A percentile compares a stretch with the other conserved stretches of the same genome.
These are phyloP conservation scores for Sphaerulina vaccinii DNA, from an alignment of 2,329 filamentous ascomycete genomes.

Conservation along the genomic window DNA sequence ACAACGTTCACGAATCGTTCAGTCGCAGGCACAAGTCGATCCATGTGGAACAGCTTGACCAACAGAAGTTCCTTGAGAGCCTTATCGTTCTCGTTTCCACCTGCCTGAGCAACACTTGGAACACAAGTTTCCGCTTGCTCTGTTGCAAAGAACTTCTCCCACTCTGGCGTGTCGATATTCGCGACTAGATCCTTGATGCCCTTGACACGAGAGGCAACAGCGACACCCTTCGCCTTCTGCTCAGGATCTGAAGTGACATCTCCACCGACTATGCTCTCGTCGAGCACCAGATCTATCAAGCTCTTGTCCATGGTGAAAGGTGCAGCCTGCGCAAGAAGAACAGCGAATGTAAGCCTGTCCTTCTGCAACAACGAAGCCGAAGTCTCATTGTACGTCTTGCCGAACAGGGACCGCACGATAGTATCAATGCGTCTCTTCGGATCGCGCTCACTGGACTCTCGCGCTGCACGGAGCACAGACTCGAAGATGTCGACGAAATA, in stretches of 20 bases:
- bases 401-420: constrained; percentile 87
- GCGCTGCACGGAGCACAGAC: constrained; percentile 78
- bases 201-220: constrained; percentile 65
- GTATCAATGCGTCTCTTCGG: constrained; percentile 73
- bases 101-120: constrained; percentile 67
- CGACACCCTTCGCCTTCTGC: constrained; percentile 66
- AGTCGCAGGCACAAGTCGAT: constrained; percentile 88
- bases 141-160: constrained; percentile 79
- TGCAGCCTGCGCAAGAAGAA: constrained; percentile 93
- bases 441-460: constrained; percentile 62
- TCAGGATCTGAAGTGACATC: constrained; percentile 72
- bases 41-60: constrained; percentile 91
- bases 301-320: constrained; percentile 93
- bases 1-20: constrained; percentile 86
- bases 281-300: constrained; percentile 82
- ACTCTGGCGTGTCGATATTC: constrained; percentile 60
- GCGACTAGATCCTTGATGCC: constrained; percentile 73
- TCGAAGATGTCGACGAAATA: constrained; percentile 99
- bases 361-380: constrained; percentile 88
- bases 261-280: constrained; percentile 69
- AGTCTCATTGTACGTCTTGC: constrained; percentile 90
- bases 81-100: constrained; percentile 63
- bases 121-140: constrained; percentile 84
- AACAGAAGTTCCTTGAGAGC: constrained; percentile 80
- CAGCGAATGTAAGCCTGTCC: constrained; percentile 88